A percentile compares a stretch with the other conserved stretches of the same genome.
Conservation (phyloP, 129 eudicot genomes). For the Centella asiatica region DNA sequence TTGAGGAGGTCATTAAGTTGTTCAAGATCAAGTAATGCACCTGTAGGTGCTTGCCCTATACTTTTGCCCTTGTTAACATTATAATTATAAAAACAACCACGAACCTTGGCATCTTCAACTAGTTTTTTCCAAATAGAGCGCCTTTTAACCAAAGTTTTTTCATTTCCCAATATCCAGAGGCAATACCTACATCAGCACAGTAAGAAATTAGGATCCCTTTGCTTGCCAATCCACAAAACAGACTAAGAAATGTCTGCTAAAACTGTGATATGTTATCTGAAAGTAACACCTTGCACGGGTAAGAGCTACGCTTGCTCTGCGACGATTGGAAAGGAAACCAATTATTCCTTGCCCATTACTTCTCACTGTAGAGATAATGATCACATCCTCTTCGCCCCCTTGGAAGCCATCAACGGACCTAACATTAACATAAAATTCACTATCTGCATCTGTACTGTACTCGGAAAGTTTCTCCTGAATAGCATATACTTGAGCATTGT, state of each 20-base stretch:
- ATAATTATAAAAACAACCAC: conserved; percentile 34
- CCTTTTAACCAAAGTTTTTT: conserved; percentile 33
- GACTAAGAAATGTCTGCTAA: no score
- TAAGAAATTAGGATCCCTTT: neutral
- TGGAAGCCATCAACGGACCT: conserved; percentile 63
- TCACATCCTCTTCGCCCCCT: conserved; percentile 74
- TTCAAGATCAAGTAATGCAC: conserved; percentile 18
- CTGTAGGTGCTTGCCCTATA: conserved; percentile 19
- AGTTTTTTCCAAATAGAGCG: conserved; percentile 42
- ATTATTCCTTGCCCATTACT: conserved; percentile 31
- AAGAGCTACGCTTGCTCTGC: conserved; percentile 75
- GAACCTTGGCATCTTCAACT: conserved; percentile 23
- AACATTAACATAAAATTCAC: conserved; percentile 32
- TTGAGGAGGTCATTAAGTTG: conserved; percentile 19
- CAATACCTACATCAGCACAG: conserved; percentile 27
- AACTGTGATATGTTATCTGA: neutral
- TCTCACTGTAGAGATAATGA: conserved; percentile 66
- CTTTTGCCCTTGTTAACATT: conserved; percentile 31
- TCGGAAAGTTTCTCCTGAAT: conserved; percentile 30
- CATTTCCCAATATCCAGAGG: conserved; percentile 66
- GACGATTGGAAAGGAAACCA: conserved; percentile 45
- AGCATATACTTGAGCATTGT: conserved; percentile 60
- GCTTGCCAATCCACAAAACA: neutral
- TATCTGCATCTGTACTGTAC: conserved; percentile 19
- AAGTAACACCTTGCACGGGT: conserved; percentile 67